phyloP scores from a whole-genome alignment of 2,329 filamentous ascomycete species.

The Beauveria asiatica region DNA sequence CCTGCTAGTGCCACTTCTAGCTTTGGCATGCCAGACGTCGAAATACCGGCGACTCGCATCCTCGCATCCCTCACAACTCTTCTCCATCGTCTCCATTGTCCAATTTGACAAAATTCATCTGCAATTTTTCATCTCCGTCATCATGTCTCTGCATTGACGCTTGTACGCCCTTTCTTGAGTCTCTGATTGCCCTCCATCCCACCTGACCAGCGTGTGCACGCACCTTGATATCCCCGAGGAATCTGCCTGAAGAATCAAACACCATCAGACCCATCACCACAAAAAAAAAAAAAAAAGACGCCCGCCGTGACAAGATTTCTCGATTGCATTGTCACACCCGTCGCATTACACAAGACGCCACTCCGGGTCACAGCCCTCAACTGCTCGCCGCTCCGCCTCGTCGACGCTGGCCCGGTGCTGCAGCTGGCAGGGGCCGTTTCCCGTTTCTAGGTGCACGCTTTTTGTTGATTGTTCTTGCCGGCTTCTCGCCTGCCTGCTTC shows the following conservation, averaged over 20 bases:
- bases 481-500: not conserved
- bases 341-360: slow-evolving; percentile 6
- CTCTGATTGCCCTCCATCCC: not conserved
- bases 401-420: slow-evolving; percentile 2
- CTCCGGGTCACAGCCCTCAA: not conserved
- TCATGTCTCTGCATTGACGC: slow-evolving; percentile 2
- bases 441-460: not conserved
- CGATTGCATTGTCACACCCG: not conserved
- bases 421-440: slow-evolving; percentile 12
- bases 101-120: not conserved
- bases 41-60: not conserved
- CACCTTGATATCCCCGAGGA: slow-evolving; percentile 6
- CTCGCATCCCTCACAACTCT: not conserved
- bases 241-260: not conserved
- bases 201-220: not conserved
- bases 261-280: not conserved
- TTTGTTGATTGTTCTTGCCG: slow-evolving; percentile 3
- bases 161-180: not conserved
- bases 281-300: not conserved
- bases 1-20: not conserved
- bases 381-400: not conserved
- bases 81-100: not conserved
- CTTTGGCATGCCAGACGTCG: not conserved
- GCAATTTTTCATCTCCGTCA: not conserved
- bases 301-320: not conserved